Conservation (phyloP, 1,284 basidiomycete species). For the Spongiforma sp. region DNA sequence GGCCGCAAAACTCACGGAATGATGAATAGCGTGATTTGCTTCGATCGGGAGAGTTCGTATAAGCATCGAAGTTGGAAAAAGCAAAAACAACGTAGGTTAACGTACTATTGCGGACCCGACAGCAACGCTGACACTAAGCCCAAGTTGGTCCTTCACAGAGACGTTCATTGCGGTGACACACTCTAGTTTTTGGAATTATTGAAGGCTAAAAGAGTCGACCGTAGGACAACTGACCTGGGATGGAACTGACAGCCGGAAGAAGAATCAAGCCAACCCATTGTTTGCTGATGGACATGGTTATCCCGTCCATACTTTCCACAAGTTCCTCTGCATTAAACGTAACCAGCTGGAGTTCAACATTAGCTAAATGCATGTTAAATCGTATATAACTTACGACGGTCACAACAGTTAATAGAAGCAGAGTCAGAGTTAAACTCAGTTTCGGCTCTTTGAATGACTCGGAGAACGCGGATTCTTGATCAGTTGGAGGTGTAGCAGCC, state of each 20-base stretch:
- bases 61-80: neutral
- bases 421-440: slow-evolving; percentile 64
- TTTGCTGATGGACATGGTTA: slow-evolving; percentile 59
- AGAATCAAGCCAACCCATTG: slow-evolving; percentile 90
- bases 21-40: slow-evolving; percentile 86
- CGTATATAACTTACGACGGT: slow-evolving; percentile 58
- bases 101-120: slow-evolving; percentile 90
- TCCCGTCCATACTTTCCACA: slow-evolving; percentile 79
- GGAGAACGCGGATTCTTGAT: slow-evolving; percentile 23
- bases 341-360: slow-evolving; percentile 54
- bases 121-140: slow-evolving; percentile 79
- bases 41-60: neutral
- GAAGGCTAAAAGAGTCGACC: neutral
- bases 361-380: slow-evolving; percentile 6
- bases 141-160: slow-evolving; percentile 83
- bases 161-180: slow-evolving; percentile 90
- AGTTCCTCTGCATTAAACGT: slow-evolving; percentile 88
- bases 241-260: slow-evolving; percentile 87
- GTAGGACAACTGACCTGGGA: slow-evolving; percentile 57
- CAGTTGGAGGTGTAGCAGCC: slow-evolving; percentile 21
- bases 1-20: slow-evolving; percentile 39
- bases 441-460: slow-evolving; percentile 49
- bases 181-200: slow-evolving; percentile 47
- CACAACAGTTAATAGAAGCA: slow-evolving; percentile 61
- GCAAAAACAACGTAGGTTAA: slow-evolving; percentile 10